Evolutionary conservation across 441 rosid genomes (phyloP), one percentile per base, ranked within the genome.

Genomic region (Geranium incanum): DNA sequence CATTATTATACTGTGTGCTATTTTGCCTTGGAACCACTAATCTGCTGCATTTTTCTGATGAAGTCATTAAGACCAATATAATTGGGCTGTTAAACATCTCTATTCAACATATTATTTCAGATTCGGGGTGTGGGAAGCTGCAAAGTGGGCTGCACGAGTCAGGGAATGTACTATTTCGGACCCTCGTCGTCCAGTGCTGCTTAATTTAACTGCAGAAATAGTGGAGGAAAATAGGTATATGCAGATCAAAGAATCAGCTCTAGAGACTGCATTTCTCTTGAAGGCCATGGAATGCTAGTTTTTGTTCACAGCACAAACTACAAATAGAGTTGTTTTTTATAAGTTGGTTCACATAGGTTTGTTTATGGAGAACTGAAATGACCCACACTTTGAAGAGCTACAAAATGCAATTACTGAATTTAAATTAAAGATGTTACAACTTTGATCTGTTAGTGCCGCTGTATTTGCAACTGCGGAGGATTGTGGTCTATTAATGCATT

Each of bases 71-170:
- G 33, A 28, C 33, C 33, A 28, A 28, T 28, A 28, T 28, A 28
- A 28, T 28, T 28, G 33, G 33, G 33, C 33, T 28, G 33, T 28
- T 28, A n/a, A 18, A 16, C 18, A 57, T 57, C 63, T 57, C 6
- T 66, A 9, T 71, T 76, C 69, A 37, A 43, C 39, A 6, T 45
- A 11, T 80, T 81, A 11, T 80, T 81, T 74, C 91, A 92, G 97
- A 68, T 95, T 92, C 81, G 97, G 98, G 63, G 93, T 86, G 6
- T 95, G 99, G 99, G 99, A 95, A 84, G 91, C 97, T 7, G 97
- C 92, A n/a, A 94, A 94, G 79, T 94, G 97, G 97, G 85, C 82
- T 33, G 93, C 98, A 48, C 79, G 87, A 79, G 98, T 86, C 21
- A 95, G 97, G 13, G 95, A 90, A 62, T 73, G 33, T 68, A 65